A percentile compares a stretch with the other conserved stretches of the same genome.
phyloP scores from a whole-genome alignment of 1,139 yeast genomes.

The Pichia sp. region DNA sequence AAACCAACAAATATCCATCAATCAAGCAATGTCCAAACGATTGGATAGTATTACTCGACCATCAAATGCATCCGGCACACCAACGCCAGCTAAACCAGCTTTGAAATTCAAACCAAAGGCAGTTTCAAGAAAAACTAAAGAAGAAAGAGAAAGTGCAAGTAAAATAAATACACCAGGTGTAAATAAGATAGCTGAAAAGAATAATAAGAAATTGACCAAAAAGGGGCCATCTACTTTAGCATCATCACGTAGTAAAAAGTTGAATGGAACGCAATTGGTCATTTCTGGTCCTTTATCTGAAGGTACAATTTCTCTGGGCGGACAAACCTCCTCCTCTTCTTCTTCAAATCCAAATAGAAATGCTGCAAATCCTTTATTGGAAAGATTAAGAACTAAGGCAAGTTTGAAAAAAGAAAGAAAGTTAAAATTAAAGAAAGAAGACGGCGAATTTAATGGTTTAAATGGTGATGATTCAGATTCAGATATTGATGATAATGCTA shows the following conservation, averaged over 20 bases:
- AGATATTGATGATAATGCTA: constrained; percentile 13
- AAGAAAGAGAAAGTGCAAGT: constrained; percentile 74
- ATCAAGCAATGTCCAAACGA: constrained; percentile 19
- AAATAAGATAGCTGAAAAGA: constrained; percentile 19
- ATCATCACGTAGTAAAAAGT: constrained; percentile 31
- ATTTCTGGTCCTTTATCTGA: constrained; percentile 68
- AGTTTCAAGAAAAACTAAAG: constrained; percentile 75
- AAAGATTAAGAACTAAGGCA: constrained; percentile 21
- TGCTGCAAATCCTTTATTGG: constrained; percentile 35
- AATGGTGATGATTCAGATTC: constrained; percentile 20
- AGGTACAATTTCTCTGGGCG: constrained; percentile 46
- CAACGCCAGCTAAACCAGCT: constrained; percentile 33
- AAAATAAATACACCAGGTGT: constrained; percentile 36
- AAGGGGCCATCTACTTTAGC: background rate
- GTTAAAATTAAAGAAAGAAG: constrained; percentile 6
- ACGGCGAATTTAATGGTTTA: constrained; percentile 8
- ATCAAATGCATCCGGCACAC: constrained; percentile 8
- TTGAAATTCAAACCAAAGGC: constrained; percentile 75
- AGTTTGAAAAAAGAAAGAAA: constrained; percentile 2
- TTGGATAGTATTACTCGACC: constrained; percentile 35
- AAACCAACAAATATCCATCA: too few species aligned
- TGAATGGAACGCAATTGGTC: constrained; percentile 62
- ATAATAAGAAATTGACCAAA: constrained; percentile 1
- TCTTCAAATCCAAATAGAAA: background rate
- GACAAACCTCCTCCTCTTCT: constrained; percentile 17